Evolutionary conservation across 441 rosid species (phyloP), one percentile per base, ranked within the genome.

Genomic region (Eruca vesicaria): DNA sequence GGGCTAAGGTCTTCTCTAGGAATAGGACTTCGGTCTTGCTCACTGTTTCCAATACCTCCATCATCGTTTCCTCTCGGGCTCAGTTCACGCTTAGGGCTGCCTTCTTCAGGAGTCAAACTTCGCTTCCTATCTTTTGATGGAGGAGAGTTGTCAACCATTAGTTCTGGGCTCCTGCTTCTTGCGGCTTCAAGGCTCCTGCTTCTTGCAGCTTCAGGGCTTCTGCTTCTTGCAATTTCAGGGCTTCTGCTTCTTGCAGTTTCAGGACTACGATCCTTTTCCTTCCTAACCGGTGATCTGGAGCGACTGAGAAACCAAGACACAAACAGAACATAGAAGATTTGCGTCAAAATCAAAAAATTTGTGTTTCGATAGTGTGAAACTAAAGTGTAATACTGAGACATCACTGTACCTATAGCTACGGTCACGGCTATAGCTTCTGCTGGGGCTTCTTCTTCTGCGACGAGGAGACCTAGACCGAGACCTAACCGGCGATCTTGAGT

Each of bases 261-360:
- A 56, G 80, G 21, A 45, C 88, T 88, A 14, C 72, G 63, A 43
- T 85, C 86, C 70, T 86, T 89, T 57, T 86, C 90, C 68, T 87
- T 86, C 86, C 80, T 89, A 12, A 66, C 84, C 1, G 93, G 92
- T 56, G 96, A 90, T 56, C 88, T 84, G 28, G 96, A 89, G 60
- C 86, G 84, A 74, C 89, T 87, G 85, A 14, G 32, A 74, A 41
- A 26, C 31, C 69, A 9, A n/a, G 60, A 15, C 41, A 10, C n/a
- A 20, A 3, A 41, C 48, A 43, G 45, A 75, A 26, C 20, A 33
- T 20, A 48, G 8, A 7, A 15, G 2, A 70, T 35, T 20, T 19
- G 59, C 35, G 12, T 68, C 6, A 43, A 15, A 32, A 66, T 55
- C 71, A 53, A 64, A 53, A 64, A 53, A 65, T 20, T 18, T 26